Evolutionary conservation across 495 filamentous ascomycete species (phyloP), one percentile per base, ranked within the genome.

Genomic region (Penicillium mononematosum): DNA sequence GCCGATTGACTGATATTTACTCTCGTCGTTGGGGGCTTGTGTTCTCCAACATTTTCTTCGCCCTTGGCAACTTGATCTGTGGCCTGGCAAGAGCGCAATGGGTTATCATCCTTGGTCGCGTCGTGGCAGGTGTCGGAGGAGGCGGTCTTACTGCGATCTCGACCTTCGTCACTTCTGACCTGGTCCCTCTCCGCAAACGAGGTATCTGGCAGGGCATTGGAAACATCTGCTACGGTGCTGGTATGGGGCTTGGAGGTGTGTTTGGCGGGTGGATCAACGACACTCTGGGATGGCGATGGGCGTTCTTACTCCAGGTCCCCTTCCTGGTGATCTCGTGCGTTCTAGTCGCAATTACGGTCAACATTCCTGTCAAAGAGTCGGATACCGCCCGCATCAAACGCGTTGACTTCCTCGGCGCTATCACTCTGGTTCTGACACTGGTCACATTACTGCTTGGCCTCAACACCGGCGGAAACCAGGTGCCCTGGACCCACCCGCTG

Each of bases 261-360:
- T 90, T 94, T 66, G 92, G 92, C 20, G 92, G 92, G 2, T 84
- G 85, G 71, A 78, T 96, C 31, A 88, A 92, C 65, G 92, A 96
- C 66, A 76, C 75, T 5, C 79, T 87, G 53, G 88, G 92, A 31
- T 93, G 88, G 88, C 67, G 79, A 53, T 77, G 73, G 69, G 93
- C 92, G 1, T 97, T 97, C 67, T 73, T 92, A 32, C 71, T 90
- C 20, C 93, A 96, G 71, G 84, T 96, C 1, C 89, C 90, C 0
- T 72, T 81, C 42, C 64, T 77, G 25, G 66, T 88, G 10, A 63
- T 88, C 0, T 92, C 89, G 2, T 81, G 82, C 5, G 71, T 86
- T 9, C 63, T 93, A 32, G 88, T 89, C 1, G 81, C 74, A 48
- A 76, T 83, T 61, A 83, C 85, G 11, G 84, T 96, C 49, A 83